Evolutionary conservation across 1,139 yeast species (phyloP), one percentile per base, ranked within the genome.

Genomic region (Nakaseomyces uthaithaninus): DNA sequence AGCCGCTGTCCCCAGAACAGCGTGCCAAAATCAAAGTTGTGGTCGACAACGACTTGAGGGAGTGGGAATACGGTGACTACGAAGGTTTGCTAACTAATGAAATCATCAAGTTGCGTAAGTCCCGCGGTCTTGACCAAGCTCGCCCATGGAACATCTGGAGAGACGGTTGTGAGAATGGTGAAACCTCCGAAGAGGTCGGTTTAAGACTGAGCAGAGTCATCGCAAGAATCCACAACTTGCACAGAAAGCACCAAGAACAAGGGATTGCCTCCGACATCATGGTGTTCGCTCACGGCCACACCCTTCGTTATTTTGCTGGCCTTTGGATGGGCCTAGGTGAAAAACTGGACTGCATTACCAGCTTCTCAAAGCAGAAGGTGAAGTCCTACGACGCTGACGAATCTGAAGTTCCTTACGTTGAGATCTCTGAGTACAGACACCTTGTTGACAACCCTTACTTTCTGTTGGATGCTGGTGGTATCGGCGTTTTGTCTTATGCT

Each of bases 11-110:
- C 35, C 74, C 68, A n/a, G 71, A 67, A 33, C 64, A 68, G 30
- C 66, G 64, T 46, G 59, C 68, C 15, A 55, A 64, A 14, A 68
- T 78, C 41, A 65, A 68, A 2, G 54, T 73, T 30, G 62, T 65
- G 35, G 74, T 74, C 15, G 89, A 82, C 47, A 76, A 82, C 38
- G 81, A 80, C 52, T 64, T 86, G 39, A 72, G 93, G 49, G 97
- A 89, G 64, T 89, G 97, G 96, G 93, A 85, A 51, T 89, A 89
- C 56, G 97, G 97, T 51, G 93, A 84, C 54, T 89, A 89, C 60
- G 97, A 89, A 66, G 97, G 97, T 4, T 63, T 80, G 52, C 62
- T 70, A 42, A 82, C 94, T 1, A 62, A 66, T 11, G 76, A 87
- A 51, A 87, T 89, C 58, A 66, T 71, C 33, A 71, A 67, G 9